A percentile compares a stretch with the other conserved stretches of the same genome.
phyloP scores from a whole-genome alignment of 2,329 filamentous ascomycete genomes.

The Fusarium continuum region DNA sequence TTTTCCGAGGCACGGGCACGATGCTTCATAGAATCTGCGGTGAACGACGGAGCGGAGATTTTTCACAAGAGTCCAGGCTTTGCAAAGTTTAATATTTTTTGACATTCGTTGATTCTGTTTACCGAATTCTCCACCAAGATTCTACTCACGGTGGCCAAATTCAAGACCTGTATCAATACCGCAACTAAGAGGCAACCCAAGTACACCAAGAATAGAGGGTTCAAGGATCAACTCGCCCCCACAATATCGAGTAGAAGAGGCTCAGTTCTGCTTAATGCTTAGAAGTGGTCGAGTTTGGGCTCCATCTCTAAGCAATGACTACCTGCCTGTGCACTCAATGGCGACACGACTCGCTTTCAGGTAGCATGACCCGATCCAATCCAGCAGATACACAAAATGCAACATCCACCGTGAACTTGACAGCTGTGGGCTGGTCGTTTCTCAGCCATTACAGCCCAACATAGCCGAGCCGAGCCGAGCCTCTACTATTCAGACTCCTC shows the following conservation, averaged over 20 bases:
- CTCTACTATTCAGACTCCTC: constrained; percentile 12
- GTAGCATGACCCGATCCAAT: constrained; percentile 12
- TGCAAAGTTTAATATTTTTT: not conserved
- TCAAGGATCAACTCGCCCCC: constrained; percentile 8
- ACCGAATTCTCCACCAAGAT: constrained; percentile 11
- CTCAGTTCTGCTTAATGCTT: not conserved
- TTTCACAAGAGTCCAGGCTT: not conserved
- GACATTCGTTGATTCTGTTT: not conserved
- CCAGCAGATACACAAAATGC: constrained; percentile 28
- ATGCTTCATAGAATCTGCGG: not conserved
- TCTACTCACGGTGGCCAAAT: constrained; percentile 34
- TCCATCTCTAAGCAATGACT: constrained; percentile 14
- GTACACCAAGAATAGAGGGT: constrained; percentile 21
- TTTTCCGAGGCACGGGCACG: not conserved
- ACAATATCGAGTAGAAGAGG: not conserved
- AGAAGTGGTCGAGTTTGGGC: constrained; percentile 1
- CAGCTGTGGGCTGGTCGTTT: not conserved
- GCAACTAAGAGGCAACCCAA: constrained; percentile 3
- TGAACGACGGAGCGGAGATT: not conserved
- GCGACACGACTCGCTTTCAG: constrained; percentile 37
- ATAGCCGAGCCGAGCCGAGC: not conserved
- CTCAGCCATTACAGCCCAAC: constrained; percentile 1
- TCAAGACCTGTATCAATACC: constrained; percentile 12
- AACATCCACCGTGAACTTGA: constrained; percentile 22
- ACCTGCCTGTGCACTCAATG: constrained; percentile 14